Evolutionary conservation across 345 rosid species (phyloP), one percentile per base, ranked within the genome.

Genomic region (Diplotaxis tenuifolia): DNA sequence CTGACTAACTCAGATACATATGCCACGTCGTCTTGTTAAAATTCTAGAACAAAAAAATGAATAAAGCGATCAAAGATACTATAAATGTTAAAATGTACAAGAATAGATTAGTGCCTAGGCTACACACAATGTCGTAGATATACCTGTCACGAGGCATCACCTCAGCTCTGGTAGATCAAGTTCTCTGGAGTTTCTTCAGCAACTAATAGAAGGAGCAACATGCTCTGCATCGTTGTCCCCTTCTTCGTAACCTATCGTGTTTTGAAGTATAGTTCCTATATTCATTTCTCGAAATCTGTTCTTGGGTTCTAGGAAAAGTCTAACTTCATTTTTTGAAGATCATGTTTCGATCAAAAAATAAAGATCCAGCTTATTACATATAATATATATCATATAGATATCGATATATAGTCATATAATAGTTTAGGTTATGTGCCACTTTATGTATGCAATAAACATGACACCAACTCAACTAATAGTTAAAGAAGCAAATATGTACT

Each of bases 171-270:
- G 27, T 52, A 40, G 63, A 68, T 53, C 57, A 75, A 42, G 60
- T 62, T 62, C 65, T 54, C 59, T 50, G 62, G 59, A 68, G 74
- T 75, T 75, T 55, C 74, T 62, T 68, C 74, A 29, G 54, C 49
- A 71, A 71, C 71, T 4, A 71, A 71, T 77, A 77, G 68, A 71
- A 70, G 67, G 20, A 65, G 27, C 72, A 70, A 67, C 76, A 77
- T 75, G 72, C 68, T 77, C 61, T 77, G 72, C 57, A 19, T 58
- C 72, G 29, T 65, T 77, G 80, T 77, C 80, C 57, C 72, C 70
- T 65, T 77, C 34, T 49, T 25, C 47, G 28, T 36, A 56, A 49
- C 61, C 62, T 42, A 42, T 62, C 27, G 34, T 64, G 15, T 70
- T 63, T 56, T 45, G 14, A 38, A 63, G n/a, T 55, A 23, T 53